Evolutionary conservation across 257 asterid species (phyloP).

Genomic region (Capsicum pubescens): DNA sequence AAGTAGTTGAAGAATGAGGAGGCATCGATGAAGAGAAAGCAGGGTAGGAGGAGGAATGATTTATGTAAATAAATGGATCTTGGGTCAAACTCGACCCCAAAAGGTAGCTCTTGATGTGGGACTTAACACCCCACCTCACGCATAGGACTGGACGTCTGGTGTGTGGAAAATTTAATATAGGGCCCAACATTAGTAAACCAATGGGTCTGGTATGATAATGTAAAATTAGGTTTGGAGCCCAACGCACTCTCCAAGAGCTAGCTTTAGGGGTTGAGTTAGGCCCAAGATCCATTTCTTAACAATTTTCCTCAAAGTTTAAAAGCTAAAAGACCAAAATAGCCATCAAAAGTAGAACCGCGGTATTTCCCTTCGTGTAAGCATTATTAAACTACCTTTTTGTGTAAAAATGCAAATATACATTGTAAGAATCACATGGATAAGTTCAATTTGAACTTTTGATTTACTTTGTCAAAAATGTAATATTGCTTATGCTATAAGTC

Average conservation of each 20-base stretch:
- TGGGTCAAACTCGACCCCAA: too few relatives aligned
- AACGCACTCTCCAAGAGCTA: too few relatives aligned
- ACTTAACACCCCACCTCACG: too few relatives aligned
- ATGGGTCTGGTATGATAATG: too few relatives aligned
- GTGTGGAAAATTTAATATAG: too few relatives aligned
- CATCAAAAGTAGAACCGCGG: neutral
- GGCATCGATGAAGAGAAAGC: neutral
- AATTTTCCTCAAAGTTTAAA: neutral
- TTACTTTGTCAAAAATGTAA: neutral
- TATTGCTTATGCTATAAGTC: neutral
- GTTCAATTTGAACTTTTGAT: neutral
- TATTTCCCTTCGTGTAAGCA: neutral
- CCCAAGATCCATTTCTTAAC: too few relatives aligned
- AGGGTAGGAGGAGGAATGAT: neutral
- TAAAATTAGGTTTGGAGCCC: too few relatives aligned
- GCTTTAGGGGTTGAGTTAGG: too few relatives aligned
- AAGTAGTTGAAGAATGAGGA: neutral
- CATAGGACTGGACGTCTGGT: too few relatives aligned
- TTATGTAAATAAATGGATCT: too few relatives aligned
- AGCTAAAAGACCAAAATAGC: neutral
- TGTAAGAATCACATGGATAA: neutral
- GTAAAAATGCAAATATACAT: neutral
- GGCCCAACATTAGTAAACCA: too few relatives aligned
- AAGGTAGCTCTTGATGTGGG: too few relatives aligned
- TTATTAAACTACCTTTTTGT: neutral